These are phyloP conservation scores for Apodospora peruviana DNA, from an alignment of 495 filamentous ascomycete genomes.

Conservation along the genomic window DNA sequence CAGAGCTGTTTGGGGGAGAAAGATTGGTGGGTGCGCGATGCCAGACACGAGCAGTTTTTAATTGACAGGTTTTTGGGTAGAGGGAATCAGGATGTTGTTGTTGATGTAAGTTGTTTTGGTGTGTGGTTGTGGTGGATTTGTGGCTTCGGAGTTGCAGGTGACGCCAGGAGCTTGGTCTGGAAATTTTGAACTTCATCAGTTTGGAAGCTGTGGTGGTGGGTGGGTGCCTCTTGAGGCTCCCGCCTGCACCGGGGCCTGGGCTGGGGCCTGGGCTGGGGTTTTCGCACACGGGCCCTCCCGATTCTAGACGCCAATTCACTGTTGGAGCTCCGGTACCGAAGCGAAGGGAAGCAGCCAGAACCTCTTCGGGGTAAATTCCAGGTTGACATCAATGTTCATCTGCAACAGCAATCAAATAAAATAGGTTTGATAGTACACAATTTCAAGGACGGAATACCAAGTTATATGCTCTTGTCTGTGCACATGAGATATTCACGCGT, in stretches of 20 bases:
- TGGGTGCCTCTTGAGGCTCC: too few relatives aligned
- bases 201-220: conserved; percentile 1
- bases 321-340: conserved; percentile 8
- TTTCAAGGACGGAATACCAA: too few relatives aligned
- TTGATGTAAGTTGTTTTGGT: background rate
- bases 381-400: background rate
- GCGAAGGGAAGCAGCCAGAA: conserved; percentile 24
- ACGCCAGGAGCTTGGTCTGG: background rate
- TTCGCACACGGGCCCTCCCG: too few relatives aligned
- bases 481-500: too few relatives aligned
- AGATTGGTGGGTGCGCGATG: background rate
- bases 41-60: background rate
- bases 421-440: too few relatives aligned
- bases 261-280: too few relatives aligned
- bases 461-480: too few relatives aligned
- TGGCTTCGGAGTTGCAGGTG: background rate
- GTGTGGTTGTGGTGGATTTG: background rate
- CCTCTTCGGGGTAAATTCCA: background rate
- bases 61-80: background rate
- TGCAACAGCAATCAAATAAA: too few relatives aligned
- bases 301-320: conserved; percentile 6
- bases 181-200: too few relatives aligned
- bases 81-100: background rate
- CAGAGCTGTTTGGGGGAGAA: too few relatives aligned
- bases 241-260: too few relatives aligned